Base-by-base conservation (phyloP, 805 yeast genomes). In the Zygosaccharomyces rouxii region DNA sequence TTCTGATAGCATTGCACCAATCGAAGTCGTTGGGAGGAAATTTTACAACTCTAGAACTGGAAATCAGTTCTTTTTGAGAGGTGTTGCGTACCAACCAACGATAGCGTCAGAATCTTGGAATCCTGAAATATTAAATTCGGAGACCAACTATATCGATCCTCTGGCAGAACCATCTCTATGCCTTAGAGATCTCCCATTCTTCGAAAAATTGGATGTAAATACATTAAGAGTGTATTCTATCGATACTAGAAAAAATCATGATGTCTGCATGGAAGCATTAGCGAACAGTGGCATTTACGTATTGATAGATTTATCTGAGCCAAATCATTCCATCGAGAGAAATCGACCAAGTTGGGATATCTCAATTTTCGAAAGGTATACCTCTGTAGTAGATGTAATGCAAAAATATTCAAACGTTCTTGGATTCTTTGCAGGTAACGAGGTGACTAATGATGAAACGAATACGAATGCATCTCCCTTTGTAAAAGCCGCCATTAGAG, bases 381-480 rank as follows among this genome's bases (percentile, higher is more conserved):
- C 85, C 42, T 70, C 76, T 23, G 97, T 92, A 30, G 81, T 94
- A 49, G 97, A 94, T 68, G 71, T 77, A 57, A 79, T 94, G 73
- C 79, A 81, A 50, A 74, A 78, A 58, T 92, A 90, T 71, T 70
- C 83, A 42, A 92, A 92, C 70, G 79, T 88, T 16, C 75, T 92
- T 54, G 99, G 98, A 2, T 90, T 88, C 77, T 90, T 92, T 70
- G 98, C 98, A 25, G 99, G 98, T 53, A 94, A 94, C 70, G 99
- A 92, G 76, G 98, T 94, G 46, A 81, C 92, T 51, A 92, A 90
- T 69, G 89, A 87, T 63, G 71, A 70, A 38, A 72, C 89, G 42
- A 90, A 88, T 69, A 86, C 97, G 11, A 84, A 81, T 57, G 87
- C 97, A 28, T 89, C 97, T 25, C 89, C 97, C 1, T 92, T 83